phyloP scores from a whole-genome alignment of 805 yeast genomes.

The Starmerella gropengiesseri region DNA sequence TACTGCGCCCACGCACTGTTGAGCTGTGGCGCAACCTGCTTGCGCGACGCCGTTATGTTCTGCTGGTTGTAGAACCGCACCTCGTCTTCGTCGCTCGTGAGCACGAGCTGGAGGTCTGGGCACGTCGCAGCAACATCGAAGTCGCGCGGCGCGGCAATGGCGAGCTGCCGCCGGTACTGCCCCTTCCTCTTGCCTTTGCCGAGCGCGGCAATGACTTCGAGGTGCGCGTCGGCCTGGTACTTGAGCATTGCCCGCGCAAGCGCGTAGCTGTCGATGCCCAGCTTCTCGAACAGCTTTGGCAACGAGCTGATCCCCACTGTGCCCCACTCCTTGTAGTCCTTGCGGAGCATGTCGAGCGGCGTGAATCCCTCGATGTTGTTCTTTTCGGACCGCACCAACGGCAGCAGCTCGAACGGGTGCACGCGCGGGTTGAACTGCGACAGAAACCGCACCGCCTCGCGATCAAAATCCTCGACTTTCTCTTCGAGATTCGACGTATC shows the following conservation, averaged over 20 bases:
- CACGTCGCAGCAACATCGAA: slow-evolving; percentile 25
- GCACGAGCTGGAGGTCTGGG: slow-evolving; percentile 16
- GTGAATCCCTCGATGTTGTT: slow-evolving; percentile 52
- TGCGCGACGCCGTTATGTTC: slow-evolving; percentile 59
- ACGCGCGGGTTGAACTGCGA: background rate
- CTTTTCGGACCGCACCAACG: slow-evolving; percentile 36
- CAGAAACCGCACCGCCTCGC: slow-evolving; percentile 11
- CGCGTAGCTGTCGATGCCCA: slow-evolving; percentile 30
- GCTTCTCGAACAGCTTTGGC: slow-evolving; percentile 51
- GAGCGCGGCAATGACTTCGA: slow-evolving; percentile 40
- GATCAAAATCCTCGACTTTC: slow-evolving; percentile 51
- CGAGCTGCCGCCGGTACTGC: slow-evolving; percentile 38
- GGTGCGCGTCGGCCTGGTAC: slow-evolving; percentile 28
- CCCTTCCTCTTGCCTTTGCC: slow-evolving; percentile 31
- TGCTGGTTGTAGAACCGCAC: slow-evolving; percentile 37
- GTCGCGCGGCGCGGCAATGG: slow-evolving; percentile 24
- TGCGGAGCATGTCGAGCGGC: slow-evolving; percentile 52
- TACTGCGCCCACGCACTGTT: slow-evolving; percentile 17
- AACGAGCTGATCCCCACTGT: slow-evolving; percentile 68
- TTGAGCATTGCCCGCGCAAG: slow-evolving; percentile 23
- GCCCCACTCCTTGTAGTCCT: slow-evolving; percentile 73
- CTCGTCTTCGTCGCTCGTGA: slow-evolving; percentile 7
- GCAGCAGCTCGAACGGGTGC: slow-evolving; percentile 10
- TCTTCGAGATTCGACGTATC: slow-evolving; percentile 63
- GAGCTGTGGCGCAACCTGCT: slow-evolving; percentile 69